Percentiles rank a stretch among this genome's conserved stretches.
phyloP scores from a whole-genome alignment of 2,329 filamentous ascomycete species.

The Alternaria angustiovoidea region DNA sequence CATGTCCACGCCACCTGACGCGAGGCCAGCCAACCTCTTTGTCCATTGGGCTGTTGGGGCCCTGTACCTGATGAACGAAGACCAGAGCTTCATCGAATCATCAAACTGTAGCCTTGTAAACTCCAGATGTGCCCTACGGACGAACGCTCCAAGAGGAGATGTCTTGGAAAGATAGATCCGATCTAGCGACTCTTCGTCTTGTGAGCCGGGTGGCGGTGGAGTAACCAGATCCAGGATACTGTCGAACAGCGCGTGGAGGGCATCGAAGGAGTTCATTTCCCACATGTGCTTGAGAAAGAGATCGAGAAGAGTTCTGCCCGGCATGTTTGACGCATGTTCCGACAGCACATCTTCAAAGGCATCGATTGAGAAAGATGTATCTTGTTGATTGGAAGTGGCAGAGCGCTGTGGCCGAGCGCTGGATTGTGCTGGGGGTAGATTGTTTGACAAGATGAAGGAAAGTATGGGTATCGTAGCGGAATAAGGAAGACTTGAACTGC shows the following conservation, averaged over 20 bases:
- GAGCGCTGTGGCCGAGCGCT: conserved; percentile 30
- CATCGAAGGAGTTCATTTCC: conserved; percentile 82
- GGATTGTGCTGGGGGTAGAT: conserved; percentile 56
- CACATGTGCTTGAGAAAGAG: conserved; percentile 82
- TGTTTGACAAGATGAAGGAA: conserved; percentile 77
- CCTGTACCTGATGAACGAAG: conserved; percentile 80
- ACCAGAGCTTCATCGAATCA: conserved; percentile 81
- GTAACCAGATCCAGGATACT: conserved; percentile 65
- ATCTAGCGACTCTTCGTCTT: conserved; percentile 34
- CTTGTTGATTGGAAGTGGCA: conserved; percentile 44
- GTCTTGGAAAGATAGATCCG: conserved; percentile 72
- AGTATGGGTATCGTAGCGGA: conserved; percentile 77
- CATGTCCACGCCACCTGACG: conserved; percentile 60
- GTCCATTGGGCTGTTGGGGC: conserved; percentile 74
- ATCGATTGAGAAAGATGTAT: conserved; percentile 42
- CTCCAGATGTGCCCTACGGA: conserved; percentile 79
- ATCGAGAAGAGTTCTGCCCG: conserved; percentile 87
- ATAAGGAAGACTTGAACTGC: conserved; percentile 72
- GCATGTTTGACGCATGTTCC: conserved; percentile 61
- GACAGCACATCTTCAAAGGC: conserved; percentile 60
- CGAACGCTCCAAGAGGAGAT: conserved; percentile 82
- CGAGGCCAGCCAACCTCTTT: conserved; percentile 48
- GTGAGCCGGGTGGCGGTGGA: conserved; percentile 48
- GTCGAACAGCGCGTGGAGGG: conserved; percentile 79
- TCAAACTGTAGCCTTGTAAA: conserved; percentile 82